Evolutionary conservation across 768 basidiomycete species (phyloP), one percentile per base, ranked within the genome.

Genomic region (Mycena venus): DNA sequence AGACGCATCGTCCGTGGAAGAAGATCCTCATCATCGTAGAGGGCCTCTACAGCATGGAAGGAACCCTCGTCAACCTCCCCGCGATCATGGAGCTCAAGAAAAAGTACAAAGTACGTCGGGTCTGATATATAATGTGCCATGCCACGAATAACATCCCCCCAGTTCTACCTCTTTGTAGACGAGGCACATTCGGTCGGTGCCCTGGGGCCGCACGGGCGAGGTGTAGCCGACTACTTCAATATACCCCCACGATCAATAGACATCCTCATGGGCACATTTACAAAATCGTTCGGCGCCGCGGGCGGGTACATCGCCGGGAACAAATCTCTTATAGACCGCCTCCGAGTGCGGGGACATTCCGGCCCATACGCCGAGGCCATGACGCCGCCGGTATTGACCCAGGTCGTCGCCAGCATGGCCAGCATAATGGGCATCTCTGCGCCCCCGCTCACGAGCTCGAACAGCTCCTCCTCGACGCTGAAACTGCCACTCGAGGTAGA

Each of bases 121-220:
- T 76, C 62, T 25, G 27, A 23, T 67, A 21, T 53, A 32, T 12
- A 25, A 47, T 70, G 1, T 8, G n/a, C 12, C 23, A 19, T 23
- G n/a, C 11, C 15, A 6, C 14, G 3, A 25, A n/a, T 49, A n/a
- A 69, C n/a, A 21, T 9, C 21, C 58, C n/a, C 2, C 3, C 64
- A 99, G 98, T 99, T 99, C 87, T 95, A 97, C 84, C 85, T 99
- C 62, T 99, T 94, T 82, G 87, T 99, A 63, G 98, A 99, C 79
- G 98, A 99, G 83, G 98, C 98, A 0, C 98, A 99, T 82, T 98
- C 97, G 1, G 92, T 99, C 74, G 98, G 98, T 68, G 98, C 97
- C 1, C 88, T 99, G 34, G 98, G 98, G 27, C 96, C 97, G 8
- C 91, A 94, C 77, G 98, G 98, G 11, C 96, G 98, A 36, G 98